Base-by-base conservation (phyloP, 2,329 filamentous ascomycete genomes). In the Alternaria sp. region DNA sequence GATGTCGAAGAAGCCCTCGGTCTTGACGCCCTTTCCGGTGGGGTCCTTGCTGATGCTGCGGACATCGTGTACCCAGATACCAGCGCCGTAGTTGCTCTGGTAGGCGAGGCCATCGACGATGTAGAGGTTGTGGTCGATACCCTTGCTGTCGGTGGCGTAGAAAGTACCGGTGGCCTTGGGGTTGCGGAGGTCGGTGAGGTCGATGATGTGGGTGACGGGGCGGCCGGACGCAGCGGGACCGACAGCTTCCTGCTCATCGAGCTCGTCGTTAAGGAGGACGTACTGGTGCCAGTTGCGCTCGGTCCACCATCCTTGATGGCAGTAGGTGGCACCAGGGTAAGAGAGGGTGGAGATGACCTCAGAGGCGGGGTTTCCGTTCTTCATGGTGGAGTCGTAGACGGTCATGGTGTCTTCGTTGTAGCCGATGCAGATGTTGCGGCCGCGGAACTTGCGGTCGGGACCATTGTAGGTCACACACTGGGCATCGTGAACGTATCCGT, bases 401-500 rank as follows among this genome's bases (percentile, higher is more conserved):
- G 83, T 85, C 55, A 85, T 69, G 0, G 82, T 82, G 70, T 85
- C 83, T 64, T 85, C 85, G 73, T 86, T 86, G 79, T 86, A 87
- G 30, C 83, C 84, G 73, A 85, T 84, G 81, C 86, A 88, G 68
- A 88, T 86, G 54, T 87, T 84, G 9, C 79, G 79, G 12, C 82
- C 84, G 4, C 76, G 72, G 74, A 85, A 87, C 32, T 79, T 73
- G 32, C 74, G 74, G 66, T 87, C 81, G 0, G 85, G 85, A 0
- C 86, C 85, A 9, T 80, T 82, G 78, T 86, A 86, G 44, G 83
- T 82, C 9, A 88, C 77, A 72, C 86, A 88, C 75, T 89, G 86
- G 2, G 87, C 86, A 68, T 88, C 87, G 73, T 89, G 87, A 6
- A 88, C 86, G 72, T 89, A 88, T 57, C 86, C 86, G 72, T 88